These are phyloP conservation scores for Taphrina betulina DNA, from an alignment of 1,139 yeast species.

Conservation along the genomic window DNA sequence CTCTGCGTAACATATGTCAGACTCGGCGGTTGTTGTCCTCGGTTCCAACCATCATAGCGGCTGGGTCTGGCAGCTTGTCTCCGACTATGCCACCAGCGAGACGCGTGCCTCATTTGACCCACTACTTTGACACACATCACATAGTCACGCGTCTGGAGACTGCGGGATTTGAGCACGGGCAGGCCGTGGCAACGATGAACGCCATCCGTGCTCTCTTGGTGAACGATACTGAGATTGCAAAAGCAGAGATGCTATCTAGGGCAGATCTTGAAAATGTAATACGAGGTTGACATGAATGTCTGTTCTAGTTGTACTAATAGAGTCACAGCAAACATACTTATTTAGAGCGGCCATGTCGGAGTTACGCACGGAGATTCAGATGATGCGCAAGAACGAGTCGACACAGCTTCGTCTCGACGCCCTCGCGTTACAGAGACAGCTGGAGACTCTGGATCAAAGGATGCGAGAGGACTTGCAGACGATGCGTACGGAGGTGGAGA, in stretches of 20 bases:
- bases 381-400: slow-evolving; percentile 68
- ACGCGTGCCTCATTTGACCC: slow-evolving; percentile 36
- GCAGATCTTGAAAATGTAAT: slow-evolving; percentile 38
- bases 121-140: slow-evolving; percentile 48
- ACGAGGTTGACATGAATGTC: background rate
- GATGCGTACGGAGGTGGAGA: slow-evolving; percentile 70
- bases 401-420: slow-evolving; percentile 67
- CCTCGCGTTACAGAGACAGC: slow-evolving; percentile 67
- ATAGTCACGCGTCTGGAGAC: slow-evolving; percentile 44
- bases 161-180: slow-evolving; percentile 48
- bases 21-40: too few relatives aligned
- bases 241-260: slow-evolving; percentile 36
- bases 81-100: too few relatives aligned
- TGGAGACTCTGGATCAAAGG: slow-evolving; percentile 73
- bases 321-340: slow-evolving; percentile 53
- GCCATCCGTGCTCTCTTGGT: slow-evolving; percentile 45
- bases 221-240: slow-evolving; percentile 47
- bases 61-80: too few relatives aligned
- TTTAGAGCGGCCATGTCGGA: slow-evolving; percentile 94
- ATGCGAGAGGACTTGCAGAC: slow-evolving; percentile 67
- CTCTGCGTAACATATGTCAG: too few relatives aligned
- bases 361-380: slow-evolving; percentile 71
- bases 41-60: too few relatives aligned
- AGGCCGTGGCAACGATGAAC: slow-evolving; percentile 47
- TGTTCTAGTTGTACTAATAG: background rate